Evolutionary conservation across 2,329 filamentous ascomycete genomes (phyloP), one percentile per base, ranked within the genome.

Genomic region (Claviceps capensis): DNA sequence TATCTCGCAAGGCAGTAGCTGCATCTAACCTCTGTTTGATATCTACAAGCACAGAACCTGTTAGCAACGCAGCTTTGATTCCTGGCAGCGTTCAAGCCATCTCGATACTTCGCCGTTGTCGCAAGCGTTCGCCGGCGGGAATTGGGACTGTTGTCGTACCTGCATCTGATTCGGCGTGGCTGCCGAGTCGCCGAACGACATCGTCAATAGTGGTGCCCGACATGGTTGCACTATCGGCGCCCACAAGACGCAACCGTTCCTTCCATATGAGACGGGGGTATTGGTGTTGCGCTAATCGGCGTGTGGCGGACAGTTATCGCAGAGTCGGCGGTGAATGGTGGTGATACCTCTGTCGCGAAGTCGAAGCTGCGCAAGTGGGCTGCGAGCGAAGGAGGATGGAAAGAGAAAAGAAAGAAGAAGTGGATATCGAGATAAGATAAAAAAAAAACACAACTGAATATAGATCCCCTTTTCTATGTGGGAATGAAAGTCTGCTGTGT

Each of bases 1-100:
- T 88, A 70, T 99, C 94, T 65, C 93, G 88, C 62, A 98, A 76
- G 58, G 90, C 85, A 50, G 84, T 82, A 56, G 91, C 88, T 57
- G 89, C 82, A 62, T 88, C 87, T 56, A 86, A 79, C 72, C 90
- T 94, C 53, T 82, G 71, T 71, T 87, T 88, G 53, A 84, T 72
- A 72, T 97, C 93, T 95, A 42, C 19, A 55, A 17, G 53, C 23
- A 51, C 58, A 43, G 53, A 53, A 44, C 3, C 2, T 16, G 41
- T 51, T 22, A 51, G 49, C n/a, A 9, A 30, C 5, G 6, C 11
- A 34, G 19, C 23, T 23, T 30, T 34, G 11, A 47, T 9, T 26
- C 26, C 23, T 17, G 14, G 8, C 11, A 16, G 5, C 5, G 8
- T 0, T 16, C 8, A 43, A 49, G 23, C 9, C 19, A 22, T 22